Percentiles rank a stretch among this genome's conserved stretches.
Evolutionary conservation across 2,329 filamentous ascomycete genomes (phyloP).

Genomic region (Alternaria sp.): DNA sequence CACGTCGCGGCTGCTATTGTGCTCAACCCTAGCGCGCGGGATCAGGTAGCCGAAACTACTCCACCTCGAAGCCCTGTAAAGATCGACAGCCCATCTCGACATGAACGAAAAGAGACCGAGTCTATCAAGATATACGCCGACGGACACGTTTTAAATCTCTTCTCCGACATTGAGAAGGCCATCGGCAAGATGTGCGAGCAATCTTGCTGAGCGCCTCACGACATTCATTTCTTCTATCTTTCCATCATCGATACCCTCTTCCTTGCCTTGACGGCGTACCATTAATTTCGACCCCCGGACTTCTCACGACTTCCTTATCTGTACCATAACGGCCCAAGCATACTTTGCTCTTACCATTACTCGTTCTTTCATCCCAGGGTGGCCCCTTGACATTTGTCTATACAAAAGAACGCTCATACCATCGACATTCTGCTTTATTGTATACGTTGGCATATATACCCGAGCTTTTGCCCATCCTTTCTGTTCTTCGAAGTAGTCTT

Average conservation of each 20-base stretch:
- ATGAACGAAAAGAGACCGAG: constrained; percentile 48
- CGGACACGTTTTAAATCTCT: constrained; percentile 50
- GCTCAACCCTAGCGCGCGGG: constrained; percentile 37
- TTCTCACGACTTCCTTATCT: constrained; percentile 23
- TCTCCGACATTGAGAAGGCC: constrained; percentile 52
- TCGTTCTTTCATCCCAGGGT: constrained; percentile 15
- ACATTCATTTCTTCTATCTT: constrained; percentile 12
- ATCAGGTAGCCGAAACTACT: constrained; percentile 42
- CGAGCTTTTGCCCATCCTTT: constrained; percentile 1
- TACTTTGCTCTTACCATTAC: constrained; percentile 19
- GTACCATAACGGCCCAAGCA: constrained; percentile 38
- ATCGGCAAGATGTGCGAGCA: constrained; percentile 53
- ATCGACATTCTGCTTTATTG: constrained; percentile 10
- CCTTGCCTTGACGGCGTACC: constrained; percentile 21
- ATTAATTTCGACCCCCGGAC: constrained; percentile 27
- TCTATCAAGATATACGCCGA: constrained; percentile 54
- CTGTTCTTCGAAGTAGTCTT: constrained; percentile 13
- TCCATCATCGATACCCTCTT: constrained; percentile 13
- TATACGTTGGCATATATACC: constrained; percentile 12
- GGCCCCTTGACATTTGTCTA: constrained; percentile 17
- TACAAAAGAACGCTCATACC: constrained; percentile 8
- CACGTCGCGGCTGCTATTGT: constrained; percentile 74
- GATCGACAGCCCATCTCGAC: constrained; percentile 41
- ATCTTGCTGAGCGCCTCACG: constrained; percentile 36
- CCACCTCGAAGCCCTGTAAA: constrained; percentile 50